Conservation (phyloP, 176 grass and related monocot species). For the Triticum monococcum region DNA sequence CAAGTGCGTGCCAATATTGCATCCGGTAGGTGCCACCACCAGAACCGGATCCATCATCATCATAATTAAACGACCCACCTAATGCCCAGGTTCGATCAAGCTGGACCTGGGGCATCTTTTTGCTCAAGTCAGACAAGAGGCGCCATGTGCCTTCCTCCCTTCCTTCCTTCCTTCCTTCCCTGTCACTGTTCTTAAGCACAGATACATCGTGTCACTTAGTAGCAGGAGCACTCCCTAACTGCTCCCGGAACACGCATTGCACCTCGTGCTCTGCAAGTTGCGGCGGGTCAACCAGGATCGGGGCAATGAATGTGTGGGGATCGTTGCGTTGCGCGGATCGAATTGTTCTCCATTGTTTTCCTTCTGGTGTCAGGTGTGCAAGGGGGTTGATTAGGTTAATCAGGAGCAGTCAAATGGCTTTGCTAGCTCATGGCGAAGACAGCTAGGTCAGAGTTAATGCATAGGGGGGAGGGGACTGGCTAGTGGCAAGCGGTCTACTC, state of each 20-base stretch:
- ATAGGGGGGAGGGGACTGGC: not conserved
- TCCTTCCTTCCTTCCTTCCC: not conserved
- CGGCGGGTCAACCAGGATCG: not conserved
- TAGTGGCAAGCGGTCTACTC: not conserved
- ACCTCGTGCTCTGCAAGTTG: not conserved
- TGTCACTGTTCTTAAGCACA: not conserved
- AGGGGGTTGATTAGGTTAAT: not conserved
- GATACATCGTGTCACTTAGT: not conserved
- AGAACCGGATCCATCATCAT: slow-evolving; percentile 1
- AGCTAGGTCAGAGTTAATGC: not conserved
- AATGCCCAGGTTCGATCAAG: not conserved
- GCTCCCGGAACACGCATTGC: not conserved
- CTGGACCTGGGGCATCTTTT: not conserved
- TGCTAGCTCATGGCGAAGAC: not conserved
- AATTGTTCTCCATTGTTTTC: not conserved
- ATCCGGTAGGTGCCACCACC: not conserved
- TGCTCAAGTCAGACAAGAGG: slow-evolving; percentile 18
- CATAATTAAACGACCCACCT: not conserved
- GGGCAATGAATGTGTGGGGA: not conserved
- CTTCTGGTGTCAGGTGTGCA: not conserved
- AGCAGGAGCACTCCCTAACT: not conserved
- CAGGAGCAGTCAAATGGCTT: not conserved
- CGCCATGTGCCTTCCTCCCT: not conserved
- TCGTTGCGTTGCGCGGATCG: not conserved
- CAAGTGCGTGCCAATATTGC: not conserved